phyloP scores from a whole-genome alignment of 2,329 filamentous ascomycete genomes.

The Pseudogymnoascus sp. region DNA sequence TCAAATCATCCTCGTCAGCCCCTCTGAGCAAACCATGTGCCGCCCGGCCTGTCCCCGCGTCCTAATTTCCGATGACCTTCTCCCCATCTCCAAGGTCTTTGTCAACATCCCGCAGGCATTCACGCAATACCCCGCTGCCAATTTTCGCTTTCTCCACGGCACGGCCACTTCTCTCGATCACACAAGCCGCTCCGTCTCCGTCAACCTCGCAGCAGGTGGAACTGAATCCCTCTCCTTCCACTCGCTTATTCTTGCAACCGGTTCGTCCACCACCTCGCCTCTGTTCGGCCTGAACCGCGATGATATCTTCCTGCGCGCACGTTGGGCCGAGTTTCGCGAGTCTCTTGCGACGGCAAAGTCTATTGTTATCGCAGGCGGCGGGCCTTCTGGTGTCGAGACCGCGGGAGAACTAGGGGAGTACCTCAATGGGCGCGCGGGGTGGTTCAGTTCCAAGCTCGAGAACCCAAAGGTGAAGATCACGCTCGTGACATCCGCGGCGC shows the following conservation, averaged over 20 bases:
- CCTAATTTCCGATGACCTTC: slow-evolving; percentile 38
- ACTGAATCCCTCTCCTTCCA: slow-evolving; percentile 32
- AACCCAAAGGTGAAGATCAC: slow-evolving; percentile 38
- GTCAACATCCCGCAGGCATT: slow-evolving; percentile 34
- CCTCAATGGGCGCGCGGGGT: slow-evolving; percentile 40
- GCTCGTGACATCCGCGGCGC: slow-evolving; percentile 33
- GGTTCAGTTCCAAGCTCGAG: slow-evolving; percentile 28
- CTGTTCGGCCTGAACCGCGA: slow-evolving; percentile 35
- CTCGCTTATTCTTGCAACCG: slow-evolving; percentile 43
- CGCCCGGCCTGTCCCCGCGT: slow-evolving; percentile 41
- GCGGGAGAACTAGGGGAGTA: slow-evolving; percentile 45
- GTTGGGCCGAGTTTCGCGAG: slow-evolving; percentile 35
- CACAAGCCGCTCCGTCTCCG: slow-evolving; percentile 27
- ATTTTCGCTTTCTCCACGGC: slow-evolving; percentile 39
- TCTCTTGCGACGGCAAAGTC: slow-evolving; percentile 34
- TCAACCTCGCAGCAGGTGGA: slow-evolving; percentile 18
- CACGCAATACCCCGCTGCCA: slow-evolving; percentile 31
- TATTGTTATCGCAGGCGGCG: slow-evolving; percentile 41
- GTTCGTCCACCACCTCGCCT: slow-evolving; percentile 39
- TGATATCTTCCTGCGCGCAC: slow-evolving; percentile 27
- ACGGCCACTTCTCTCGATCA: slow-evolving; percentile 33
- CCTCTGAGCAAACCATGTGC: slow-evolving; percentile 36
- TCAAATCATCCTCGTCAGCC: slow-evolving; percentile 37
- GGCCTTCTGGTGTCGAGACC: slow-evolving; percentile 38
- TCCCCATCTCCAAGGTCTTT: slow-evolving; percentile 40